Percentiles rank a stretch among this genome's conserved stretches.
phyloP scores from a whole-genome alignment of 129 eudicot genomes.

The Arctium lappa region DNA sequence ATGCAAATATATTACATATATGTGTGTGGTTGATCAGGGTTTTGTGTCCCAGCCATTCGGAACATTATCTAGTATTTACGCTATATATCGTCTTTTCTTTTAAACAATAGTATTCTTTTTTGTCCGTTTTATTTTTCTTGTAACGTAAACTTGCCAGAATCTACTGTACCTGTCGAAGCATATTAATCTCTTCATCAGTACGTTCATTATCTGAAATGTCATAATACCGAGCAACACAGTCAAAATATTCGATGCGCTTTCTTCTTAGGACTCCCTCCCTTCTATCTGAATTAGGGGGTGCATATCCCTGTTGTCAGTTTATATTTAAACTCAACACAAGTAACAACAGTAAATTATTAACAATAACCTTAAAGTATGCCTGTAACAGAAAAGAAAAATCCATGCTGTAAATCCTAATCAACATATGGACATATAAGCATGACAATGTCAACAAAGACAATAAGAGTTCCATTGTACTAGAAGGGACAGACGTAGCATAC shows the following conservation, averaged over 20 bases:
- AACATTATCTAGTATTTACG: not conserved
- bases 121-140: not conserved
- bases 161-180: slow-evolving; percentile 86
- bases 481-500: not conserved
- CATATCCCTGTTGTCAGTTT: slow-evolving; percentile 99
- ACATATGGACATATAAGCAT: not conserved
- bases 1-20: not conserved
- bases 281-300: slow-evolving; percentile 99
- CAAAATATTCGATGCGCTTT: slow-evolving; percentile 88
- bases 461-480: not conserved
- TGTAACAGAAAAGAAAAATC: not conserved
- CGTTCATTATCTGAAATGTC: slow-evolving; percentile 89
- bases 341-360: slow-evolving; percentile 10
- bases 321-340: slow-evolving; percentile 51
- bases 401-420: not conserved
- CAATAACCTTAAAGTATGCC: not conserved
- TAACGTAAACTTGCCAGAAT: not conserved
- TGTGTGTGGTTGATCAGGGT: not conserved
- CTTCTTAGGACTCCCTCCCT: slow-evolving; percentile 97
- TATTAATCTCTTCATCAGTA: slow-evolving; percentile 93
- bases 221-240: slow-evolving; percentile 82
- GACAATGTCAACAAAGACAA: slow-evolving; percentile 10
- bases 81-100: not conserved
- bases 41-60: not conserved
- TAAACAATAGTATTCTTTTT: not conserved